These are phyloP conservation scores for Cyberlindnera saturnus DNA, from an alignment of 805 yeast genomes.

Conservation along the genomic window DNA sequence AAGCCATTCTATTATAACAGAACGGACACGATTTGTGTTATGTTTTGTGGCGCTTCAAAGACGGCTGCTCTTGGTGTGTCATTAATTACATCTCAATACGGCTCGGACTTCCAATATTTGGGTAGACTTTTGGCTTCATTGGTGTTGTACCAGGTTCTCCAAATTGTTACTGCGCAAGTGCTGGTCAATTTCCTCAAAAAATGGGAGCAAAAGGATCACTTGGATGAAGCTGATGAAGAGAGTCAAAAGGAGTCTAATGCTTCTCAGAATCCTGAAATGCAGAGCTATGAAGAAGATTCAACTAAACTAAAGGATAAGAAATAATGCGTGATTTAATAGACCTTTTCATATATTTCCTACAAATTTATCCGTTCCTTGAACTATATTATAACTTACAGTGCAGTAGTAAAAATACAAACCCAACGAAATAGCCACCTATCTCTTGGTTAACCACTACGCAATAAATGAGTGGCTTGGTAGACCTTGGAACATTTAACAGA, in stretches of 20 bases:
- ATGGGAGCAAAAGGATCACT: slow-evolving; percentile 43
- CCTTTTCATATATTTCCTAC: not conserved
- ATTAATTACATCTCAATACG: slow-evolving; percentile 73
- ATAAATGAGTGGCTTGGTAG: no score
- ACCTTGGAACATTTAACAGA: no score
- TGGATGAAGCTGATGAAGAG: slow-evolving; percentile 17
- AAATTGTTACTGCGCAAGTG: slow-evolving; percentile 75
- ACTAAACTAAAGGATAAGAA: no score
- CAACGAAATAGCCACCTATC: not conserved
- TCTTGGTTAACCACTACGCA: no score
- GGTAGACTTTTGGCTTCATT: slow-evolving; percentile 76
- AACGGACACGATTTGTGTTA: slow-evolving; percentile 67
- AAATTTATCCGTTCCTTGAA: not conserved
- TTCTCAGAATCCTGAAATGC: not conserved
- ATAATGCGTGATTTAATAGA: no score
- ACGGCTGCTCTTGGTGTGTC: slow-evolving; percentile 92
- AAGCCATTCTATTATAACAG: slow-evolving; percentile 67
- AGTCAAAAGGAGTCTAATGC: slow-evolving; percentile 3
- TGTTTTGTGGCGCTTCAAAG: slow-evolving; percentile 90
- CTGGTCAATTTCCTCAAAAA: slow-evolving; percentile 58
- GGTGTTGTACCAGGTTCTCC: slow-evolving; percentile 83
- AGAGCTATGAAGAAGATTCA: not conserved
- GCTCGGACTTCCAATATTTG: slow-evolving; percentile 48
- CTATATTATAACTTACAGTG: no score
- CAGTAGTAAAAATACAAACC: not conserved